Conservation (phyloP, 805 yeast species). For the Candida caryicola region DNA sequence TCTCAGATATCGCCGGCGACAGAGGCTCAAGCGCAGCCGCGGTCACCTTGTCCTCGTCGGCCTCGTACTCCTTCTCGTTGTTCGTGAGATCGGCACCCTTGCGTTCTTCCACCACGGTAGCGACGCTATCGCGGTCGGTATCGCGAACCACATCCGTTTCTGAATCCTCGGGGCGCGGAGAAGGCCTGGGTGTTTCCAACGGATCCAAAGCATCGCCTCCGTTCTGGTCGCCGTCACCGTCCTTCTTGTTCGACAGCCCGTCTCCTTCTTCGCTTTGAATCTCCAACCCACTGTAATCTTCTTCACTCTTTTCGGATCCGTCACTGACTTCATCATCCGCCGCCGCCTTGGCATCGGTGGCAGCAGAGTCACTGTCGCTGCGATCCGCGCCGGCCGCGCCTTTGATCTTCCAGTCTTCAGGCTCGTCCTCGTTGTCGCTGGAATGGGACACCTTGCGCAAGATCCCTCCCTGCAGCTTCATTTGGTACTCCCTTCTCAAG, state of each 20-base stretch:
- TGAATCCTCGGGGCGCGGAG: no score
- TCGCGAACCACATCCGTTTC: no score
- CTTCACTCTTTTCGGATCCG: neutral
- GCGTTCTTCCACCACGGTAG: no score
- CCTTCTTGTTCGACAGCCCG: neutral
- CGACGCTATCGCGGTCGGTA: no score
- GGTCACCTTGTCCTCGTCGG: constrained; percentile 6
- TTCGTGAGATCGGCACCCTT: no score
- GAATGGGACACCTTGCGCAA: constrained; percentile 5
- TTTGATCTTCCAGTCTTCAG: constrained; percentile 5
- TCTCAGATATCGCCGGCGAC: neutral
- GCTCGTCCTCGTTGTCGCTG: constrained; percentile 12
- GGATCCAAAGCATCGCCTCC: no score
- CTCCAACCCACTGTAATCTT: constrained; percentile 2
- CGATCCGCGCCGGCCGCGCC: neutral
- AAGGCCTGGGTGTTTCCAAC: no score
- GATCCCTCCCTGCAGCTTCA: constrained; percentile 1
- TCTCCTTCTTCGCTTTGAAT: constrained; percentile 6
- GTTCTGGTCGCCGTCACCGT: no score
- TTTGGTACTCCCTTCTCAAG: constrained; percentile 16
- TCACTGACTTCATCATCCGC: neutral
- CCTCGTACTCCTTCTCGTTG: constrained; percentile 3
- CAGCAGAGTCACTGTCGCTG: neutral
- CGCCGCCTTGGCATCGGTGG: neutral
- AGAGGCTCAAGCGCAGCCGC: neutral